phyloP scores from a whole-genome alignment of 441 rosid genomes.

The Erodium moschatum region DNA sequence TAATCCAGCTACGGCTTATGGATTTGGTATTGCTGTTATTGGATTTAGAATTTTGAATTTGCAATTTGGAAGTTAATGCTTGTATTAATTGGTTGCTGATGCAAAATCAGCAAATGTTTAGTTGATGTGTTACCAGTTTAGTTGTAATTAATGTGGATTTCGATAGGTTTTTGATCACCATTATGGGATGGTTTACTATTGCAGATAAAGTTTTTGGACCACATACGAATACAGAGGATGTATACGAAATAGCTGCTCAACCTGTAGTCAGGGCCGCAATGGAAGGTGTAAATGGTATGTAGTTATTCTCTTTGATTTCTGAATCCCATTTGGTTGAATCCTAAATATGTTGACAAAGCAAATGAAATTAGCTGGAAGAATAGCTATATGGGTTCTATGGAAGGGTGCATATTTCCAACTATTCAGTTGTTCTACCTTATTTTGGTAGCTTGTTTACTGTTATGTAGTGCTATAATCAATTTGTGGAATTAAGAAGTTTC shows the following conservation, averaged over 20 bases:
- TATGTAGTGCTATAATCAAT: background rate
- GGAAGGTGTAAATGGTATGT: slow-evolving; percentile 96
- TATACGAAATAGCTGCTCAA: slow-evolving; percentile 84
- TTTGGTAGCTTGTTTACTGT: background rate
- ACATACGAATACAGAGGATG: slow-evolving; percentile 63
- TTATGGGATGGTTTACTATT: slow-evolving; percentile 12
- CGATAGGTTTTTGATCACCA: background rate
- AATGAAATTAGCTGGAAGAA: background rate
- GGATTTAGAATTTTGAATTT: background rate
- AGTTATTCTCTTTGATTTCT: background rate
- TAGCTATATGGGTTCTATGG: background rate
- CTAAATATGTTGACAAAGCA: background rate
- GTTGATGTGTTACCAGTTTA: background rate
- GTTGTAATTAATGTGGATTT: slow-evolving; percentile 2
- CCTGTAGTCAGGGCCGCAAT: slow-evolving; percentile 94
- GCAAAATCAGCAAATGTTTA: background rate
- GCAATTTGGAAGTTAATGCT: background rate
- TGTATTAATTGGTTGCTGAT: slow-evolving; percentile 2
- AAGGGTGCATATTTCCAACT: background rate
- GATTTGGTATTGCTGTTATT: slow-evolving; percentile 50
- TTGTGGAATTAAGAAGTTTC: background rate
- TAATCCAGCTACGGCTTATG: slow-evolving; percentile 77
- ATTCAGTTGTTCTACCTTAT: too few species aligned
- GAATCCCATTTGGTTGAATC: slow-evolving; percentile 4
- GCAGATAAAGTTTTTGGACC: slow-evolving; percentile 92